Evolutionary conservation across 1,284 basidiomycete genomes (phyloP).

Genomic region (Dichomitus squalens): DNA sequence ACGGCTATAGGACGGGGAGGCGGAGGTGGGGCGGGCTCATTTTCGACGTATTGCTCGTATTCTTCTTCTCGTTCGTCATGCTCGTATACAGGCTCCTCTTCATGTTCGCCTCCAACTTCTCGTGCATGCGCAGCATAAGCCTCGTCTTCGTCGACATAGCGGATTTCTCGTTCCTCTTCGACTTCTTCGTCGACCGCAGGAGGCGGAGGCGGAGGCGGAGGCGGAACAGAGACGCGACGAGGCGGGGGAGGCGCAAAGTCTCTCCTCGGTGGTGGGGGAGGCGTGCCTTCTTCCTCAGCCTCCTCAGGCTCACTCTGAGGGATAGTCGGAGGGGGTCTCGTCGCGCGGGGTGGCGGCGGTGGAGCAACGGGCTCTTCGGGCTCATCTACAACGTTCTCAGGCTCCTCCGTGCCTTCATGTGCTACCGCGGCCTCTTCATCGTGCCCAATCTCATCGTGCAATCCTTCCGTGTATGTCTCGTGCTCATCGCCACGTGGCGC

Average conservation of each 20-base stretch:
- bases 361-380: slow-evolving; percentile 1
- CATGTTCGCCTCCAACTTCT: slow-evolving; percentile 13
- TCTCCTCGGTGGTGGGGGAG: slow-evolving; percentile 5
- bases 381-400: slow-evolving; percentile 14
- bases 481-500: slow-evolving; percentile 19
- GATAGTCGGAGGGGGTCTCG: slow-evolving; percentile 8
- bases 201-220: slow-evolving; percentile 16
- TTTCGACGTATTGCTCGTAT: slow-evolving; percentile 4
- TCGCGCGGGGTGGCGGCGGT: slow-evolving; percentile 6
- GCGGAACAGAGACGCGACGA: slow-evolving; percentile 10
- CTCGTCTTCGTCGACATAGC: slow-evolving; percentile 11
- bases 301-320: slow-evolving; percentile 5
- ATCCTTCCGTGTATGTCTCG: slow-evolving; percentile 11
- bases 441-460: slow-evolving; percentile 2
- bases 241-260: slow-evolving; percentile 22
- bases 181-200: neutral
- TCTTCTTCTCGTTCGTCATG: neutral
- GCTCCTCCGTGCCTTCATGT: slow-evolving; percentile 8
- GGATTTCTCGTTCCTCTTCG: slow-evolving; percentile 9
- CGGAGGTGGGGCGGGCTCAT: slow-evolving; percentile 14
- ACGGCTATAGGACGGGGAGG: slow-evolving; percentile 15
- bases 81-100: slow-evolving; percentile 10
- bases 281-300: neutral
- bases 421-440: slow-evolving; percentile 6
- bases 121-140: slow-evolving; percentile 14